Evolutionary conservation across 2,329 filamentous ascomycete species (phyloP), one percentile per base, ranked within the genome.

Genomic region (Pseudomassariella vexata): DNA sequence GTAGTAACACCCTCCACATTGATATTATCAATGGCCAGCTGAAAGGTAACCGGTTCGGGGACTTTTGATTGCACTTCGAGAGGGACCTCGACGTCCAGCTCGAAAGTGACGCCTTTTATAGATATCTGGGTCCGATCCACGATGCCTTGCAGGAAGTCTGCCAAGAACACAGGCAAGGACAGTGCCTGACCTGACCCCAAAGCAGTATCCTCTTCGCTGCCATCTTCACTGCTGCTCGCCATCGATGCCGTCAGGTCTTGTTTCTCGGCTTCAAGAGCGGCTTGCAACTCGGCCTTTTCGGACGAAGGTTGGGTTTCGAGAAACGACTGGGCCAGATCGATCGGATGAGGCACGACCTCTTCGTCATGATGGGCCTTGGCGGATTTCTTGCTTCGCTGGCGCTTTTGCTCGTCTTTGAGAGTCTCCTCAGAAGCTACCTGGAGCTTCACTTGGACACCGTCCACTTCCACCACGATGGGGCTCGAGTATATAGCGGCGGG

Each of bases 401-500:
- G 37, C 31, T 35, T 50, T 32, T 44, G 44, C 46, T 41, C 42
- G 47, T 48, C 44, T 37, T 48, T 52, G 29, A 45, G 55, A 46
- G 49, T 57, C 9, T 59, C 54, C 24, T 62, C 55, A 39, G 61
- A 48, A 47, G 64, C 46, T 20, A 86, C 65, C 44, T 68, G 70
- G 16, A 85, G 50, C 38, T 79, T 73, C 19, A 94, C 71, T 43
- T 89, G 76, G 39, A 95, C 76, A 14, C 87, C 88, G 46, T 90
- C 79, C 15, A 90, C 72, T 51, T 95, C 85, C 47, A 90, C 76
- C 19, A 75, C 68, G 52, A 96, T 94, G 18, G 86, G 81, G 45
- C 82, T 89, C 32, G 79, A 82, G 56, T 89, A 88, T 44, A 95
- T 81, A 57, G 95, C 86, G 53, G 92, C 81, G 9, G 90, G 87